A percentile compares a stretch with the other conserved stretches of the same genome.
Evolutionary conservation across 768 basidiomycete species (phyloP).

Genomic region (Tricholoma terreum): DNA sequence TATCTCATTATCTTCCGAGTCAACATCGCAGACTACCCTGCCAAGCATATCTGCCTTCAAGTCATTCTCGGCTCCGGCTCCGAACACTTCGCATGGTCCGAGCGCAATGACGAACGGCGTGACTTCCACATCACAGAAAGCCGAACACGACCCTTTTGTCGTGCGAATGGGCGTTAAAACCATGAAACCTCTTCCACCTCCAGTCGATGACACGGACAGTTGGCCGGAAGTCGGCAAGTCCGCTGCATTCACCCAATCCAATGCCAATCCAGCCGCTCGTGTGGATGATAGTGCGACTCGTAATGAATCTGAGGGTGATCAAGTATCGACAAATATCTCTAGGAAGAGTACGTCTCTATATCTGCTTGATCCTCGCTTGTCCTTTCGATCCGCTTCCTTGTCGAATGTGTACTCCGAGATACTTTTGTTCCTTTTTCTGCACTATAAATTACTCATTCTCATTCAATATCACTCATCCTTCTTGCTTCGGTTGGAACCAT

Average conservation of each 20-base stretch:
- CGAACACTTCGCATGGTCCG: constrained; percentile 14
- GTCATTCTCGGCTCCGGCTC: not conserved
- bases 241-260: constrained; percentile 4
- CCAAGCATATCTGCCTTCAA: not conserved
- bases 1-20: not conserved
- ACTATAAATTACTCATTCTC: not conserved
- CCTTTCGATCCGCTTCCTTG: not conserved
- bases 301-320: not conserved
- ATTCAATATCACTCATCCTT: constrained; percentile 1
- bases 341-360: constrained; percentile 26
- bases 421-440: not conserved
- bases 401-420: not conserved
- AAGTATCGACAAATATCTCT: constrained; percentile 5
- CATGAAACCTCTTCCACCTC: constrained; percentile 26
- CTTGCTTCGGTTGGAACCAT: not conserved
- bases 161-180: constrained; percentile 30
- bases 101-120: constrained; percentile 8
- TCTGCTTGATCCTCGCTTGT: not conserved
- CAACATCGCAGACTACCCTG: not conserved
- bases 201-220: constrained; percentile 32
- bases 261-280: constrained; percentile 7
- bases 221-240: constrained; percentile 48
- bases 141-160: constrained; percentile 42
- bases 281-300: constrained; percentile 10
- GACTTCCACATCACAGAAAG: constrained; percentile 12